These are phyloP conservation scores for Sporobolomyces pararoseus DNA, from an alignment of 768 basidiomycete genomes.

Conservation along the genomic window DNA sequence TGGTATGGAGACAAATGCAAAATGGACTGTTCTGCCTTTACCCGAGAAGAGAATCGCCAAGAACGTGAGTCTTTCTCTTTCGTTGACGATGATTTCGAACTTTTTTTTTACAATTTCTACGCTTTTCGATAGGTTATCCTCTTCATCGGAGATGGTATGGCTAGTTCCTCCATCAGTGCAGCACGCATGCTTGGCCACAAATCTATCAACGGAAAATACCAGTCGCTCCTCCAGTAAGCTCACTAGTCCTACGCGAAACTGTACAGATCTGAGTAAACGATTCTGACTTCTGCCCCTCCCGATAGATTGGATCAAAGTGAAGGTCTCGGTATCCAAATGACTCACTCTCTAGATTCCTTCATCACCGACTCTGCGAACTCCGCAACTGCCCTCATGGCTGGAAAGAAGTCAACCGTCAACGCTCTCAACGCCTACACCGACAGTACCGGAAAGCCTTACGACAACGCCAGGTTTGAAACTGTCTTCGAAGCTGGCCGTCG, in stretches of 20 bases:
- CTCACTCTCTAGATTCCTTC: slow-evolving; percentile 20
- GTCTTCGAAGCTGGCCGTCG: slow-evolving; percentile 49
- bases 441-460: slow-evolving; percentile 45
- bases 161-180: slow-evolving; percentile 48
- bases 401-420: slow-evolving; percentile 50
- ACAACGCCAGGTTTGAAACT: slow-evolving; percentile 50
- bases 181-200: slow-evolving; percentile 52
- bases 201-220: slow-evolving; percentile 51
- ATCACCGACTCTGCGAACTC: slow-evolving; percentile 51
- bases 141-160: slow-evolving; percentile 49
- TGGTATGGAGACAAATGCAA: slow-evolving; percentile 47
- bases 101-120: neutral
- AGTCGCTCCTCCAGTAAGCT: slow-evolving; percentile 44
- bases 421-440: slow-evolving; percentile 50
- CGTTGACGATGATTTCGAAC: neutral
- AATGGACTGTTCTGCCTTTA: slow-evolving; percentile 48
- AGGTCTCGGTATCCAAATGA: slow-evolving; percentile 49
- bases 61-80: slow-evolving; percentile 46
- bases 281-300: too few relatives aligned
- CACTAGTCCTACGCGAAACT: too few relatives aligned
- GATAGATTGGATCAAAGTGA: slow-evolving; percentile 45
- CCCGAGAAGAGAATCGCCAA: slow-evolving; percentile 47
- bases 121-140: slow-evolving; percentile 34
- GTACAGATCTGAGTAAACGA: too few relatives aligned
- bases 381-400: slow-evolving; percentile 50